phyloP scores from a whole-genome alignment of 148 eudicot genomes.

The Diospyros kaki region DNA sequence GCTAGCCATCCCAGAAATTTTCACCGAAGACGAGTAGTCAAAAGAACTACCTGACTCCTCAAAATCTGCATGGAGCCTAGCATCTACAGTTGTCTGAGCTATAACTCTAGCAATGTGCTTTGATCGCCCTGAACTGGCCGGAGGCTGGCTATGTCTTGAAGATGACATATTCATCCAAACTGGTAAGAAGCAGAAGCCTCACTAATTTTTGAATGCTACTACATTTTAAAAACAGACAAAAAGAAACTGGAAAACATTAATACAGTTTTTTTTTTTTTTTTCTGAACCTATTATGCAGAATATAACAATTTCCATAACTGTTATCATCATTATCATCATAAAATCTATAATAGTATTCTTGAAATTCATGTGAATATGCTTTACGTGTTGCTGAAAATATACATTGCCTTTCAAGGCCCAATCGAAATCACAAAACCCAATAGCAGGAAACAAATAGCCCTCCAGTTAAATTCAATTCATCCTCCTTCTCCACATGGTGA shows the following conservation, averaged over 20 bases:
- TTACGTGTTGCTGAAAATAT: not conserved
- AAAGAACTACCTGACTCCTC: conserved; percentile 68
- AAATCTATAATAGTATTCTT: not conserved
- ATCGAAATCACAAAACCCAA: not conserved
- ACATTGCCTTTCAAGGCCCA: not conserved
- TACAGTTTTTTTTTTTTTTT: not conserved
- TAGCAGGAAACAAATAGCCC: not conserved
- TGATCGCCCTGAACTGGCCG: conserved; percentile 53
- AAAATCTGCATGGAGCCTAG: conserved; percentile 80
- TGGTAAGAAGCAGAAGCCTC: not conserved
- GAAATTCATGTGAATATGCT: not conserved
- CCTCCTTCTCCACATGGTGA: not conserved
- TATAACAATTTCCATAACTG: not conserved
- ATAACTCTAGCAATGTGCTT: conserved; percentile 63
- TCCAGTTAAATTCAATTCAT: not conserved
- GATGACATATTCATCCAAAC: conserved; percentile 50
- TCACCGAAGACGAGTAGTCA: conserved; percentile 75
- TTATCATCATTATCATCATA: not conserved
- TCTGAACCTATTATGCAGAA: not conserved
- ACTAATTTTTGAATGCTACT: not conserved
- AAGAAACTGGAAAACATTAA: not conserved
- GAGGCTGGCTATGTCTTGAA: conserved; percentile 52
- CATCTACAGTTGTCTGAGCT: conserved; percentile 80
- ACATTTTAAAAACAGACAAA: conserved; percentile 3
- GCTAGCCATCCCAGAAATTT: conserved; percentile 27